Conservation (phyloP, 2,329 filamentous ascomycete species). For the Kalaharituber pfeilii region DNA sequence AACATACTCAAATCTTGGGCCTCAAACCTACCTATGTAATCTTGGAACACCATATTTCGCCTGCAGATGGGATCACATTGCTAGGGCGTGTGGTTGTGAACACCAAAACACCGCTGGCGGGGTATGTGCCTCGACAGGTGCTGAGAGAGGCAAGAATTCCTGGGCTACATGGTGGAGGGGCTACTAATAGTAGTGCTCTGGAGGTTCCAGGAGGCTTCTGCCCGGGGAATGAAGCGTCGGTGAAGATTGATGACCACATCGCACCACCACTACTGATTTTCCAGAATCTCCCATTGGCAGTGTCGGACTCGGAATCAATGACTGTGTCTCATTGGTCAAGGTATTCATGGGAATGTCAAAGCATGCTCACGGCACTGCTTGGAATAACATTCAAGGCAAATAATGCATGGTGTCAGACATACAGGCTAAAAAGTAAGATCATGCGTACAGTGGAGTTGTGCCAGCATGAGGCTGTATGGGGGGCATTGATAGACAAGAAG, state of each 20-base stretch:
- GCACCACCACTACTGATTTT: not conserved
- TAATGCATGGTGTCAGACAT: not conserved
- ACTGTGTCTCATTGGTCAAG: not conserved
- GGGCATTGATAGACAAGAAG: not conserved
- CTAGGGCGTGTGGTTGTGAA: not conserved
- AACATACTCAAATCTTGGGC: too few species aligned
- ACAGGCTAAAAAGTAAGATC: not conserved
- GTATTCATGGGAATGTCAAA: not conserved
- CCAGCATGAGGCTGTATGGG: not conserved
- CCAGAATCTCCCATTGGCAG: not conserved
- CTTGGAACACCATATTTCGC: not conserved
- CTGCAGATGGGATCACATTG: not conserved
- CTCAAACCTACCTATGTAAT: not conserved
- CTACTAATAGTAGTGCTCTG: not conserved
- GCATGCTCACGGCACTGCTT: not conserved
- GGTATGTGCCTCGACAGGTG: not conserved
- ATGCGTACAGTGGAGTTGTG: not conserved
- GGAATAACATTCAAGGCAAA: not conserved
- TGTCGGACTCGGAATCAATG: not conserved
- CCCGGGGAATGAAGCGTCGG: not conserved
- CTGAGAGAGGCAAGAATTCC: not conserved
- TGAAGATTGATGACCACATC: not conserved
- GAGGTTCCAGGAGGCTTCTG: not conserved
- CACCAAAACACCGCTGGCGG: not conserved
- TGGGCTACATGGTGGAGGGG: not conserved